A percentile compares a stretch with the other conserved stretches of the same genome.
Evolutionary conservation across 352 stramenopile genomes (phyloP).

Genomic region (Globisporangium iwayamae): DNA sequence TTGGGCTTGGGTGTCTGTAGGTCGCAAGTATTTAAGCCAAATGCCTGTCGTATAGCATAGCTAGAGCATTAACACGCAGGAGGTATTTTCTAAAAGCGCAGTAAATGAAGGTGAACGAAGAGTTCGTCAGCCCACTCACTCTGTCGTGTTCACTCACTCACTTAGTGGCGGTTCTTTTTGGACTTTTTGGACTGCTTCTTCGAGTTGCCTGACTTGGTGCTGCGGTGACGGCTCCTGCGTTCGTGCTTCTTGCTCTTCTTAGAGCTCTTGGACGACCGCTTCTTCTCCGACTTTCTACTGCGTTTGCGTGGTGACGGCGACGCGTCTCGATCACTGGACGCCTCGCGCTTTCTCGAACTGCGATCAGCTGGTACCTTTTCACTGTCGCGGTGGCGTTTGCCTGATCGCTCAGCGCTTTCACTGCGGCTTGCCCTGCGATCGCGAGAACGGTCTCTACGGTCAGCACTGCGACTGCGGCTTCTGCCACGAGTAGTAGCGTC

Average conservation of each 20-base stretch:
- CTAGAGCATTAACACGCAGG: background rate
- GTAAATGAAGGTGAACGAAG: background rate
- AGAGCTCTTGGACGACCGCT: constrained; percentile 26
- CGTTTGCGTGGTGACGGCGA: constrained; percentile 21
- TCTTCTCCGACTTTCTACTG: constrained; percentile 26
- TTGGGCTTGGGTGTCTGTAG: background rate
- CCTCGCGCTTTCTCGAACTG: constrained; percentile 1
- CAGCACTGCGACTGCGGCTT: constrained; percentile 25
- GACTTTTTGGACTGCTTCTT: constrained; percentile 25
- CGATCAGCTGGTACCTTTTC: background rate
- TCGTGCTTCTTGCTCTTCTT: constrained; percentile 49
- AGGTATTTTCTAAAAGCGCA: background rate
- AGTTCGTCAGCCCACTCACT: background rate
- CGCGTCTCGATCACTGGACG: constrained; percentile 1
- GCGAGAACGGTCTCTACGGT: constrained; percentile 10
- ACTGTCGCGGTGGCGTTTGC: constrained; percentile 1
- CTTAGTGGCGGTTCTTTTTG: constrained; percentile 6
- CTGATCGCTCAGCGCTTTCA: constrained; percentile 12
- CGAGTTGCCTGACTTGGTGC: constrained; percentile 14
- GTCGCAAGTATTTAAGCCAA: constrained; percentile 4
- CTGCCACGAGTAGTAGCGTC: constrained; percentile 6
- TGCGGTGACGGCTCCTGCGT: constrained; percentile 34
- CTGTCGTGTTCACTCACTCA: background rate
- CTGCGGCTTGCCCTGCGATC: constrained; percentile 20
- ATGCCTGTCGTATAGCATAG: background rate